A percentile compares a stretch with the other conserved stretches of the same genome.
phyloP scores from a whole-genome alignment of 345 rosid genomes.

The Moricandia arvensis region DNA sequence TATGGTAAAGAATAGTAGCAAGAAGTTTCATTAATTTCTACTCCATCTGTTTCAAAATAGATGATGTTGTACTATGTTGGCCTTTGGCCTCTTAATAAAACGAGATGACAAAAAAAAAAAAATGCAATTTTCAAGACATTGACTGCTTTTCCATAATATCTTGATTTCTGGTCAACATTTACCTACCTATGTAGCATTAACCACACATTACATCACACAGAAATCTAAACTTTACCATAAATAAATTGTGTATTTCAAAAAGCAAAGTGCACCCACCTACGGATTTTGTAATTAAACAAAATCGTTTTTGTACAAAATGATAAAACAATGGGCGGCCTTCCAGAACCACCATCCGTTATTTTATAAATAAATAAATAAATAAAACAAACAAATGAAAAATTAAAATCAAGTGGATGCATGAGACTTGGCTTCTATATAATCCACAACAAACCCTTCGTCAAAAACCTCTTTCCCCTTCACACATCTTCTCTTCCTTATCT shows the following conservation, averaged over 20 bases:
- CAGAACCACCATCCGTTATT: conserved; percentile 33
- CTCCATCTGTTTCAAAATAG: too few relatives aligned
- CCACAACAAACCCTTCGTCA: conserved; percentile 23
- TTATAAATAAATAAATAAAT: neutral
- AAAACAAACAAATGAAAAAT: neutral
- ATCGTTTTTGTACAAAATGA: neutral
- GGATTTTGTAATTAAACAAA: neutral
- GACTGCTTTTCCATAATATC: neutral
- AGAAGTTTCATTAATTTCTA: neutral
- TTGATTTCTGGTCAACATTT: conserved; percentile 8
- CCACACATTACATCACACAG: neutral
- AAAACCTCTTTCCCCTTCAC: conserved; percentile 43
- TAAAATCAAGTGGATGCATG: conserved; percentile 23
- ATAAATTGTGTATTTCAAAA: neutral
- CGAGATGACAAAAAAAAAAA: too few relatives aligned
- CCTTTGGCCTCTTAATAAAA: too few relatives aligned
- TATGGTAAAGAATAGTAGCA: neutral
- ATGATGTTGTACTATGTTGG: too few relatives aligned
- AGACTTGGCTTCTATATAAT: conserved; percentile 37
- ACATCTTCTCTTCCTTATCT: conserved; percentile 33
- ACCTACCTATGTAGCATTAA: neutral
- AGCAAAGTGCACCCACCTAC: conserved; percentile 23
- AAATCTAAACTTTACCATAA: neutral
- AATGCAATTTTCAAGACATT: conserved; percentile 1
- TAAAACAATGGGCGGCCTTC: conserved; percentile 29